Conservation (phyloP, 129 eudicot species). For the carrot (Daucus carota) region DH1_v3.0 NC_030381.2:50238001-50238500, state of each 20-base stretch:
- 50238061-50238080: neutral
- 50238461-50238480: no score
- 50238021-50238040: no score
- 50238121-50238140: neutral
- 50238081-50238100: neutral
- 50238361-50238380: slow-evolving; percentile 19
- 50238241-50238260: neutral
- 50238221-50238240: neutral
- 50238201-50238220: neutral
- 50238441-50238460: neutral
- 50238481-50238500: no score
- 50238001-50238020: no score
- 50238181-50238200: neutral
- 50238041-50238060: neutral
- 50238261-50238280: slow-evolving; percentile 21
- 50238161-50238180: neutral
- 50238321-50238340: slow-evolving; percentile 35
- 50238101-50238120: neutral
- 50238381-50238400: slow-evolving; percentile 45
- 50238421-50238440: neutral
- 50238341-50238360: slow-evolving; percentile 8
- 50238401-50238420: slow-evolving; percentile 27
- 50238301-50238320: slow-evolving; percentile 35
- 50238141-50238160: neutral
- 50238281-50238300: slow-evolving; percentile 51